phyloP scores from a whole-genome alignment of 1,284 basidiomycete species.

The Trametes polyzona region DNA sequence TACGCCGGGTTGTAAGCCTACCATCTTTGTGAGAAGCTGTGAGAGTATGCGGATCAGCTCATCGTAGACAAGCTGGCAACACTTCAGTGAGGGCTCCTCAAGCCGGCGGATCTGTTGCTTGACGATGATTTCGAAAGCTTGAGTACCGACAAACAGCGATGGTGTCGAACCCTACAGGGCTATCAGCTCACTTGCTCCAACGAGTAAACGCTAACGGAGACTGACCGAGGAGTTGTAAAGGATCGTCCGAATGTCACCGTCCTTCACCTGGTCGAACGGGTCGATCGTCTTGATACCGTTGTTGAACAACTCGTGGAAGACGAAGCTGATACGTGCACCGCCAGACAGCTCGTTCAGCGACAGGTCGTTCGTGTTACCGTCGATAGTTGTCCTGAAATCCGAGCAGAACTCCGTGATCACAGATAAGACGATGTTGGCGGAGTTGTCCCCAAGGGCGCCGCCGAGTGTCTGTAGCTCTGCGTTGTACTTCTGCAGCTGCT shows the following conservation, averaged over 20 bases:
- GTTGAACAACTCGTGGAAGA: conserved; percentile 98
- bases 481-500: conserved; percentile 87
- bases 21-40: conserved; percentile 88
- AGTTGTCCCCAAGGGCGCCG: conserved; percentile 86
- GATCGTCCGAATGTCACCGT: conserved; percentile 94
- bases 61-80: conserved; percentile 94
- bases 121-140: conserved; percentile 97
- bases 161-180: conserved; percentile 85
- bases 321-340: conserved; percentile 97
- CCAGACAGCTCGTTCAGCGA: conserved; percentile 95
- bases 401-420: conserved; percentile 98
- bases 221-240: conserved; percentile 95
- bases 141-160: conserved; percentile 93
- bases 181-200: neutral
- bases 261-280: conserved; percentile 98
- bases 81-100: conserved; percentile 93
- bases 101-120: conserved; percentile 98
- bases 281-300: conserved; percentile 95
- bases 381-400: conserved; percentile 95
- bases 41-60: conserved; percentile 95
- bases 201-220: conserved; percentile 16
- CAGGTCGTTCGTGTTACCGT: conserved; percentile 96
- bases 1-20: conserved; percentile 47
- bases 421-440: conserved; percentile 87
- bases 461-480: conserved; percentile 87